Base-by-base conservation (phyloP, 2,329 filamentous ascomycete genomes). In the Pestalotiopsis sp. region DNA sequence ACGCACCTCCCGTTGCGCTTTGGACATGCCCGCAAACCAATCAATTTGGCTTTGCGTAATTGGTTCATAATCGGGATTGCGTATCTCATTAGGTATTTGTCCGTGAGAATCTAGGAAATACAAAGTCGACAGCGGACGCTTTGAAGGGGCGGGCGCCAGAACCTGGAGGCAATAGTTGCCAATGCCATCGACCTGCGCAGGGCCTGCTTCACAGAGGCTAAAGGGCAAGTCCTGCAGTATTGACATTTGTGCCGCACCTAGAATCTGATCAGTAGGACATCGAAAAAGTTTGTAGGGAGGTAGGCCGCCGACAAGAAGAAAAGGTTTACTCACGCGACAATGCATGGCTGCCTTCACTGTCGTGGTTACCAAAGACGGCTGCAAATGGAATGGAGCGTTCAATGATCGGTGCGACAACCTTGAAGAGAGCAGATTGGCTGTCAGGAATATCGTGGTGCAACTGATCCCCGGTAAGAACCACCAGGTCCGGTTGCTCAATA, bases 341-440 rank as follows among this genome's bases (percentile, higher is more conserved):
- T 75, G 79, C 78, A 68, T 80, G 69, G 31, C 31, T 70, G 62
- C 90, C 90, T 82, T 93, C 90, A 72, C 91, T 89, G 74, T 93
- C 91, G 78, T 93, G 91, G 74, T 93, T 93, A 70, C 91, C 91
- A 76, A 92, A 92, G 59, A 93, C 92, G 69, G 88, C 87, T 45
- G 90, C 90, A 74, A 90, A 93, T 0, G 91, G 91, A 61, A 92
- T 91, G 69, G 87, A 87, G 73, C 89, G 89, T 75, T 89, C 84
- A 61, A 90, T 87, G 62, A 93, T 84, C 38, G 90, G 84, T 66
- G 89, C 89, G 49, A 89, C 87, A 70, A 91, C 88, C 78, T 93
- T 93, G 81, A 91, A 78, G 31, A 78, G 73, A 31, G 75, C 72
- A 72, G 76, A 74, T 74, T 79, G 73, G 71, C 71, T 78, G 68